A percentile compares a stretch with the other conserved stretches of the same genome.
phyloP scores from a whole-genome alignment of 1,284 basidiomycete genomes.

The Ceratobasidium theobromae region DNA sequence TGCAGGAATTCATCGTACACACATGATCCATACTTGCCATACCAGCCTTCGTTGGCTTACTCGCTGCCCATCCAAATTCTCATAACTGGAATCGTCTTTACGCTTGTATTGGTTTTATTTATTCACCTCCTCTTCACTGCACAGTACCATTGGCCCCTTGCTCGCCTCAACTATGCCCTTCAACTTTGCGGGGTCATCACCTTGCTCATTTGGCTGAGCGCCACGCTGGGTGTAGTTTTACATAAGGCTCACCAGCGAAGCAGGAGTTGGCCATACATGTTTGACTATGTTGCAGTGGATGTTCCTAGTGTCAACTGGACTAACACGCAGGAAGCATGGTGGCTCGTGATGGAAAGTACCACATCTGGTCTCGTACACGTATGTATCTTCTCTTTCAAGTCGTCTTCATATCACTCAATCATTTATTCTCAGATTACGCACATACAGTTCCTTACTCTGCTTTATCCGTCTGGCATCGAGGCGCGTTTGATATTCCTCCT shows the following conservation, averaged over 20 bases:
- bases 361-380: constrained; percentile 86
- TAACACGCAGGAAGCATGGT: constrained; percentile 68
- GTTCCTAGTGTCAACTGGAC: constrained; percentile 76
- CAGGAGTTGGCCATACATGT: constrained; percentile 89
- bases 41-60: constrained; percentile 74
- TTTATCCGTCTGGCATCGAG: constrained; percentile 94
- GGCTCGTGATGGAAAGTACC: constrained; percentile 85
- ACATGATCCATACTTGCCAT: constrained; percentile 72
- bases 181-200: constrained; percentile 82
- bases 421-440: constrained; percentile 78
- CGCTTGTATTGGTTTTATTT: constrained; percentile 84
- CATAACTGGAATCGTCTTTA: constrained; percentile 82
- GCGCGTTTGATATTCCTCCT: constrained; percentile 83
- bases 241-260: constrained; percentile 61
- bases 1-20: background rate
- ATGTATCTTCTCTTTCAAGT: constrained; percentile 38
- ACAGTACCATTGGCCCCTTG: constrained; percentile 94
- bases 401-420: background rate
- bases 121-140: constrained; percentile 94
- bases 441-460: constrained; percentile 94
- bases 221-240: constrained; percentile 78
- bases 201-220: constrained; percentile 73
- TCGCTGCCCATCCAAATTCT: constrained; percentile 92
- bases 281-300: constrained; percentile 84
- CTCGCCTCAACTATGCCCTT: constrained; percentile 86